Evolutionary conservation across 805 yeast species (phyloP).

Genomic region (Ogataea populi-albae): DNA sequence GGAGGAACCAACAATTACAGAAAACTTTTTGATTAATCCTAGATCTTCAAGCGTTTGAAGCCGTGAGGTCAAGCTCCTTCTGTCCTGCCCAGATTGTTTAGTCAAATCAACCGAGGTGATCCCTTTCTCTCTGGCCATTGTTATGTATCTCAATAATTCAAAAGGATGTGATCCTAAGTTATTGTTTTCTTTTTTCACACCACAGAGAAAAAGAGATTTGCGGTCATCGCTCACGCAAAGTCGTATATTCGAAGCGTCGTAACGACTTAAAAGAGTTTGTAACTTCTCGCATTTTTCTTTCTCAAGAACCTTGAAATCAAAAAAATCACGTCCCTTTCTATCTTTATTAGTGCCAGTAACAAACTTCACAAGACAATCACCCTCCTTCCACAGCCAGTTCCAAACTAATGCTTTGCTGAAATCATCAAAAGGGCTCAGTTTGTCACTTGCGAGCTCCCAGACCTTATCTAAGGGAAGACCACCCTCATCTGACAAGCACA

Average conservation of each 20-base stretch:
- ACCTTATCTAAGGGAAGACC: conserved; percentile 33
- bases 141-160: conserved; percentile 56
- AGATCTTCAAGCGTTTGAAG: conserved; percentile 50
- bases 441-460: conserved; percentile 31
- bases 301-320: conserved; percentile 7
- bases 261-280: conserved; percentile 4
- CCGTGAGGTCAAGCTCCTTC: conserved; percentile 65
- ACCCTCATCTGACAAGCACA: conserved; percentile 34
- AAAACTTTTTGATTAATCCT: conserved; percentile 43
- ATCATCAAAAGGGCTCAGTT: conserved; percentile 25
- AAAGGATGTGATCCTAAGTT: conserved; percentile 55
- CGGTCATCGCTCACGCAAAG: conserved; percentile 50
- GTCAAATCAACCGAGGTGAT: conserved; percentile 58
- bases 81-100: conserved; percentile 60
- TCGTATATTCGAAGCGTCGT: conserved; percentile 13
- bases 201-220: conserved; percentile 58
- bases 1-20: conserved; percentile 41
- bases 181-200: conserved; percentile 49
- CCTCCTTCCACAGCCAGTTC: conserved; percentile 35
- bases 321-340: conserved; percentile 4
- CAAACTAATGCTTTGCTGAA: conserved; percentile 34
- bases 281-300: conserved; percentile 8
- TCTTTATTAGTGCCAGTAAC: conserved; percentile 6
- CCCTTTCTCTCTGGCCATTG: conserved; percentile 54
- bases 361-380: conserved; percentile 22